Base-by-base conservation (phyloP, 305 asterid genomes). In the Rubia peregrina region DNA sequence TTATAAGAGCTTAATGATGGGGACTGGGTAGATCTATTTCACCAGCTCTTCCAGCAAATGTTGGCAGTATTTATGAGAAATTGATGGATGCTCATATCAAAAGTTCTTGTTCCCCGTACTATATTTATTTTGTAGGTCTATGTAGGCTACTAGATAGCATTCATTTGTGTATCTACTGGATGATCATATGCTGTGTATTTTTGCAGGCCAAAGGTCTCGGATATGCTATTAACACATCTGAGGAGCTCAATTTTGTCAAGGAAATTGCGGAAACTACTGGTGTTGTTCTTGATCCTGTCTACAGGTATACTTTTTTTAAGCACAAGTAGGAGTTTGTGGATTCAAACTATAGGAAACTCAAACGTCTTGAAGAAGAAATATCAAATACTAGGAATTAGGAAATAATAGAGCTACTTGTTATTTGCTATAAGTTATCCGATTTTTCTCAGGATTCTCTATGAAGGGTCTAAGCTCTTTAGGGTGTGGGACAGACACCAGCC, bases 181-280 rank as follows among this genome's bases (percentile, higher is more conserved):
- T 36, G 49, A 22, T 59, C 38, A 51, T 26, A 36, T 68, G 59
- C 53, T 61, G 38, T 70, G 73, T 33, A 70, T 74, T 67, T 70
- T 40, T 57, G 75, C 85, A 90, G 97, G 98, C 98, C 67, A 93
- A 90, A 85, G 98, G 97, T 70, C 92, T 93, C 61, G 98, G 98
- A 48, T 93, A 93, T 80, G 98, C 98, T 67, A 83, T 93, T 73
- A 93, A 88, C 81, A 84, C 98, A 9, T 38, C 78, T 0, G 97
- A 93, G 75, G 96, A 93, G 83, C 90, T 91, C n/a, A 73, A 80
- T 21, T 87, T 90, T 78, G 93, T 89, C 78, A 85, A 76, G 78
- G 90, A 91, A 69, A 85, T 93, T 65, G 98, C 96, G 57, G 89
- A 88, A 80, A 73, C 90, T 46, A 89, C 98, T 10, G 98, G 98